These are phyloP conservation scores for Larix kaempferi DNA, from an alignment of 75 land plant genomes.

Conservation along the genomic window DNA sequence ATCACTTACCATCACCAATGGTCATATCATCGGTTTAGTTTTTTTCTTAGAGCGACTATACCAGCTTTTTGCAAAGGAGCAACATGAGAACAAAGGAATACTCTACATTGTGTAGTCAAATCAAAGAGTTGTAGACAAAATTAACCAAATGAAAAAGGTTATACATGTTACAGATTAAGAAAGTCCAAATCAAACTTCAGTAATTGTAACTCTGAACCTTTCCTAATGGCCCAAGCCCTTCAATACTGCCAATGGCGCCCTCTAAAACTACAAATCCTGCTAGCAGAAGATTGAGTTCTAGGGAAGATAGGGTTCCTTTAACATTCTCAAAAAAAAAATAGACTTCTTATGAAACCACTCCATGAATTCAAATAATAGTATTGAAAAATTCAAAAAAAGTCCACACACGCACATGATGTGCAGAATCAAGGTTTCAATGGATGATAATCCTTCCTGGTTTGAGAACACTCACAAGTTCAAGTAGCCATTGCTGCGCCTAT, in stretches of 20 bases:
- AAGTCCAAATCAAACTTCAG: background rate
- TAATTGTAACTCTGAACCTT: too few species aligned
- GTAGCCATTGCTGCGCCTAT: conserved; percentile 28
- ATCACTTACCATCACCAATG: too few species aligned
- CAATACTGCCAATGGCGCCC: conserved; percentile 7
- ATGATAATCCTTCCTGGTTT: conserved; percentile 71
- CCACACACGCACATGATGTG: too few species aligned
- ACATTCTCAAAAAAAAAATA: too few species aligned
- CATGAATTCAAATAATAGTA: too few species aligned
- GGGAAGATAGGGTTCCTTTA: conserved; percentile 6
- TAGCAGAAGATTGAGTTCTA: conserved; percentile 55
- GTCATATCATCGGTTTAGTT: too few species aligned
- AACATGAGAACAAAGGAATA: conserved; percentile 88
- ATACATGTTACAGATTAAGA: background rate
- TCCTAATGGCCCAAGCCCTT: background rate
- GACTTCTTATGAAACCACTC: too few species aligned
- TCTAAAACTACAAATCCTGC: conserved; percentile 60
- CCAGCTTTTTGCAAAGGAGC: conserved; percentile 96
- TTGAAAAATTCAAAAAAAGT: too few species aligned
- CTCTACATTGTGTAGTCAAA: conserved; percentile 68
- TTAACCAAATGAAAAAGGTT: background rate
- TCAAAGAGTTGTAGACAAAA: conserved; percentile 67
- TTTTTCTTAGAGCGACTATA: too few species aligned
- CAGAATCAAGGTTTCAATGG: too few species aligned
- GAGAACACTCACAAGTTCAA: conserved; percentile 50